Percentiles rank a stretch among this genome's conserved stretches.
Conservation (phyloP, 2,329 filamentous ascomycete species). For the Chalaropsis thielavioides region DNA sequence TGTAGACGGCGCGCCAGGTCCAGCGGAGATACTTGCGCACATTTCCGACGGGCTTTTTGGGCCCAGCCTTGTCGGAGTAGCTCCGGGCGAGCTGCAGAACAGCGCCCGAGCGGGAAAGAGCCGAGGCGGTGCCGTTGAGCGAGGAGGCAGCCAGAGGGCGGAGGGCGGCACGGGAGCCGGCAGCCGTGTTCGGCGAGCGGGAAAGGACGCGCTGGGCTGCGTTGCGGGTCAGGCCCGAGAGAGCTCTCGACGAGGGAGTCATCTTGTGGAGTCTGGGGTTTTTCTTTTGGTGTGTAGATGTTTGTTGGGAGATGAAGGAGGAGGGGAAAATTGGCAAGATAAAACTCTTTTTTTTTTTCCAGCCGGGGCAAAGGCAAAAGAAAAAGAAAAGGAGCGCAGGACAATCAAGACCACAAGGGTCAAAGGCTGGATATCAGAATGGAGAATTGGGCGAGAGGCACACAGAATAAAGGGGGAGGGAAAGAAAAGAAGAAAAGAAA, state of each 20-base stretch:
- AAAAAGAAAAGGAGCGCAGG: conserved; percentile 20
- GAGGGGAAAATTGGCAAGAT: conserved; percentile 13
- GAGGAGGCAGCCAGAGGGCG: conserved; percentile 23
- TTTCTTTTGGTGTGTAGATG: background rate
- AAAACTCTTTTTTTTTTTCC: conserved; percentile 8
- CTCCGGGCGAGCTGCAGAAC: conserved; percentile 20
- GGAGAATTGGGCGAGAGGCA: conserved; percentile 12
- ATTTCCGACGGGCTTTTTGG: conserved; percentile 39
- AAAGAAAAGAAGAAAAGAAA: conserved; percentile 11
- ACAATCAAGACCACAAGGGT: conserved; percentile 9
- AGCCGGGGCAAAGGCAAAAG: conserved; percentile 12
- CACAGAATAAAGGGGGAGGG: conserved; percentile 6
- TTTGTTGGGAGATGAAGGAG: conserved; percentile 17
- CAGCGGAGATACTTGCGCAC: conserved; percentile 59
- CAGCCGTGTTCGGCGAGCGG: conserved; percentile 10
- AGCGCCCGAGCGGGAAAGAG: conserved; percentile 18
- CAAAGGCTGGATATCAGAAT: conserved; percentile 3
- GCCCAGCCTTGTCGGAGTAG: conserved; percentile 37
- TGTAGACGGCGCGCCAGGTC: conserved; percentile 69
- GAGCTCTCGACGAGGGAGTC: conserved; percentile 34
- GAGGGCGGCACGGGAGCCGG: conserved; percentile 16
- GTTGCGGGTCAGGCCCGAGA: conserved; percentile 23
- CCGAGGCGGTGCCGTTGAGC: conserved; percentile 19
- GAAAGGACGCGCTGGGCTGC: conserved; percentile 18
- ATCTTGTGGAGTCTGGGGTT: conserved; percentile 22